Evolutionary conservation across 257 asterid genomes (phyloP).

Genomic region (Paraleonurus japonicus): DNA sequence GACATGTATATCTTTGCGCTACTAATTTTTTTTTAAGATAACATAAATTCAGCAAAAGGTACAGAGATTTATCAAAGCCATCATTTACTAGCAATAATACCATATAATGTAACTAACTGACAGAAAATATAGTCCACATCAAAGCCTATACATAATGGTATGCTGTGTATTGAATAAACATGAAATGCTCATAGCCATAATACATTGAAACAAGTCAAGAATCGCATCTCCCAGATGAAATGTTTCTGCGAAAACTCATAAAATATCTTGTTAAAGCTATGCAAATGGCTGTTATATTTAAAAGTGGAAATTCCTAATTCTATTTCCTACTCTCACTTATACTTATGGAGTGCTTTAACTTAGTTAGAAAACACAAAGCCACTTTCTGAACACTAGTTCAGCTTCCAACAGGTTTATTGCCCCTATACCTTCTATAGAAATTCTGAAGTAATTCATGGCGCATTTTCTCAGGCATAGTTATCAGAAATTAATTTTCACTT

Average conservation of each 20-base stretch:
- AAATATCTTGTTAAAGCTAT: neutral
- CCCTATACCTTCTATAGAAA: neutral
- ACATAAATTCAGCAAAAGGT: neutral
- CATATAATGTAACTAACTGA: neutral
- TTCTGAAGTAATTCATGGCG: neutral
- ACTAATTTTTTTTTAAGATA: neutral
- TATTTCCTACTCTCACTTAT: conserved; percentile 6
- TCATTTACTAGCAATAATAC: conserved; percentile 3
- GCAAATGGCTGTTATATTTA: neutral
- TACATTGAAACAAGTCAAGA: neutral
- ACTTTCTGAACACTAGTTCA: neutral
- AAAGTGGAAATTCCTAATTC: neutral
- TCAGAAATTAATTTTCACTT: neutral
- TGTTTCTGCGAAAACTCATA: neutral
- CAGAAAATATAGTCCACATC: neutral
- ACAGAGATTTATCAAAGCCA: neutral
- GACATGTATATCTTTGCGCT: conserved; percentile 2
- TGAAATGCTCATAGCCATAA: neutral
- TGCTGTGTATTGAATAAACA: neutral
- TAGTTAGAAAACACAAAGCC: neutral
- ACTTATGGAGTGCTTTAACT: neutral
- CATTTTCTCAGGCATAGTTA: neutral
- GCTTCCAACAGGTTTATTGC: neutral
- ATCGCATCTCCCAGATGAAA: neutral
- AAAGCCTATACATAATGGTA: neutral